Evolutionary conservation across 768 basidiomycete species (phyloP).

Genomic region (Suillus sp.): DNA sequence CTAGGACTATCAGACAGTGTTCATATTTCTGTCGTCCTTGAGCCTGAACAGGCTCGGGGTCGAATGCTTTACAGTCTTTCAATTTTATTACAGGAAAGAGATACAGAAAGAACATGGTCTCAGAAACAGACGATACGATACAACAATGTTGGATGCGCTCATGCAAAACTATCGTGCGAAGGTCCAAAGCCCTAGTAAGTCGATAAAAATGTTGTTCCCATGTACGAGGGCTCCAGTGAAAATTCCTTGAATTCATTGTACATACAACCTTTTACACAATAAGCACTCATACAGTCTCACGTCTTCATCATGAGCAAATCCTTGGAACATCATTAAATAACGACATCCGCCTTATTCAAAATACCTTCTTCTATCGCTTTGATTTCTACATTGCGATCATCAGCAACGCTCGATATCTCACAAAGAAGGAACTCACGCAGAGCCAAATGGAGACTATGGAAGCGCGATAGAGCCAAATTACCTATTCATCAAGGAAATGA

Average conservation of each 20-base stretch:
- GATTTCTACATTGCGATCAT: constrained; percentile 24
- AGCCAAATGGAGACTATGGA: constrained; percentile 34
- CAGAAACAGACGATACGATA: too few species aligned
- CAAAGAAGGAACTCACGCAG: constrained; percentile 28
- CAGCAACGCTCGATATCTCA: neutral
- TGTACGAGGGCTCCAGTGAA: neutral
- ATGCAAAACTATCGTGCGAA: too few species aligned
- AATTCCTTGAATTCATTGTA: neutral
- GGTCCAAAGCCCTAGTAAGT: too few species aligned
- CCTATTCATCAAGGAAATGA: constrained; percentile 17
- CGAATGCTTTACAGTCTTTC: too few species aligned
- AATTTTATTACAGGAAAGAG: too few species aligned
- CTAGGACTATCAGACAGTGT: too few species aligned
- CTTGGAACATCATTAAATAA: constrained; percentile 10
- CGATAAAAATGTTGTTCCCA: neutral
- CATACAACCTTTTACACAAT: neutral
- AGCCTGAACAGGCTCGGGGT: too few species aligned
- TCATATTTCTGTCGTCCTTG: too few species aligned
- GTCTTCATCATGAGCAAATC: neutral
- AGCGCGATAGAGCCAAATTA: constrained; percentile 27
- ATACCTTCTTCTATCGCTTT: constrained; percentile 34
- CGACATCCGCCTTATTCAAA: constrained; percentile 9
- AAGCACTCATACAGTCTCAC: neutral
- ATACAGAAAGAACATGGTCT: too few species aligned
- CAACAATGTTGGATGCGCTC: too few species aligned